Percentiles rank a stretch among this genome's conserved stretches.
phyloP scores from a whole-genome alignment of 805 yeast genomes.

The Ogataea trehaloabstinens region DNA sequence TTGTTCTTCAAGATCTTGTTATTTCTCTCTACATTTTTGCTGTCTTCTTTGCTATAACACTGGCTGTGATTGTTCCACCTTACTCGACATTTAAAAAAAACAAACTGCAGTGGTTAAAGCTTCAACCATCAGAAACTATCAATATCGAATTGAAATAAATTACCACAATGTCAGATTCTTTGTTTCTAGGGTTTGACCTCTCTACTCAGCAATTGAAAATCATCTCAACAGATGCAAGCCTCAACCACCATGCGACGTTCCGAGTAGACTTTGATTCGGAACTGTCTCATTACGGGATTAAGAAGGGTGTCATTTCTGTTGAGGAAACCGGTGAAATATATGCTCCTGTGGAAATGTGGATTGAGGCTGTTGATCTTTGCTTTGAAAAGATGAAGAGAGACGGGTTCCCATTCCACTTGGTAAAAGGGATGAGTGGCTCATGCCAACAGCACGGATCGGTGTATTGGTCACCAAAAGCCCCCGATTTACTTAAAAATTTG shows the following conservation, averaged over 20 bases:
- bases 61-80: constrained; percentile 50
- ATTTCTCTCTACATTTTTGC: constrained; percentile 39
- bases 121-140: constrained; percentile 4
- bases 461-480: constrained; percentile 62
- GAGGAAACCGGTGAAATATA: constrained; percentile 57
- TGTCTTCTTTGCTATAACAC: constrained; percentile 31
- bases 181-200: constrained; percentile 74
- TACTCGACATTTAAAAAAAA: constrained; percentile 54
- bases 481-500: constrained; percentile 38
- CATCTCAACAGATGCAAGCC: constrained; percentile 54
- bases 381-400: constrained; percentile 49
- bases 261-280: constrained; percentile 72
- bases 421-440: constrained; percentile 74
- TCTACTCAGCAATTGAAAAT: constrained; percentile 89
- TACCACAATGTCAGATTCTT: constrained; percentile 20
- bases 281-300: constrained; percentile 57
- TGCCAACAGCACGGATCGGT: constrained; percentile 94
- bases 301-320: constrained; percentile 66
- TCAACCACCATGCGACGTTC: constrained; percentile 55
- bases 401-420: constrained; percentile 55
- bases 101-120: constrained; percentile 46
- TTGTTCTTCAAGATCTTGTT: constrained; percentile 42
- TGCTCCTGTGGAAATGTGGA: constrained; percentile 89
- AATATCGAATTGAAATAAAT: constrained; percentile 10
- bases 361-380: constrained; percentile 73